Conservation (phyloP, 2,329 filamentous ascomycete genomes). For the Penicillium sp. region DNA sequence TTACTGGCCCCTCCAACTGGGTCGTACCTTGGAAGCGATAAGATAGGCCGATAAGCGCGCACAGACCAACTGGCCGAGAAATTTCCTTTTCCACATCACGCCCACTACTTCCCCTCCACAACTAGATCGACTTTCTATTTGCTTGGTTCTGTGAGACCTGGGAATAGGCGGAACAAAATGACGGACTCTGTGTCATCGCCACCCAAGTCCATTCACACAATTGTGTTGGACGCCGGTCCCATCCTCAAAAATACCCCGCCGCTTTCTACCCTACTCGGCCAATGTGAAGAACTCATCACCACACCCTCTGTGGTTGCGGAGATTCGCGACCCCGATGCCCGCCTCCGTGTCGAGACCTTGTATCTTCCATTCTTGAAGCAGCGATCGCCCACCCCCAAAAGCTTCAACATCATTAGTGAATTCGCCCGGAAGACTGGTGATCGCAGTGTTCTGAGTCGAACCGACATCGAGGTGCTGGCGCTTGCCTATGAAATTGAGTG, state of each 20-base stretch:
- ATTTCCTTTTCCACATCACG: slow-evolving; percentile 24
- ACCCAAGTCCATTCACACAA: slow-evolving; percentile 72
- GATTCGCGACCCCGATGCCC: slow-evolving; percentile 80
- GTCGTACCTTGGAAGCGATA: slow-evolving; percentile 25
- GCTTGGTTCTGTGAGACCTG: not conserved
- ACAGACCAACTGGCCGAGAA: slow-evolving; percentile 36
- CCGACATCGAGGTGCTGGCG: slow-evolving; percentile 86
- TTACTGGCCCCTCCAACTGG: not conserved
- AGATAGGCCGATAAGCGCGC: slow-evolving; percentile 43
- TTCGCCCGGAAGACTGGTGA: slow-evolving; percentile 92
- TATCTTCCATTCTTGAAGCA: slow-evolving; percentile 82
- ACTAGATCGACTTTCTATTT: slow-evolving; percentile 1
- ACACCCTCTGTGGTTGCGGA: slow-evolving; percentile 84
- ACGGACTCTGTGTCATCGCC: slow-evolving; percentile 20
- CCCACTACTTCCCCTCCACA: slow-evolving; percentile 8
- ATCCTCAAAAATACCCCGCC: slow-evolving; percentile 91
- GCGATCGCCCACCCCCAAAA: slow-evolving; percentile 71
- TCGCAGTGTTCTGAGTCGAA: slow-evolving; percentile 78
- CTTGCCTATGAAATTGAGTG: slow-evolving; percentile 93
- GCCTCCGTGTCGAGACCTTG: slow-evolving; percentile 77
- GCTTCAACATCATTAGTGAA: slow-evolving; percentile 74
- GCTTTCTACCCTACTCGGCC: slow-evolving; percentile 75
- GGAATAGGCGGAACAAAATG: slow-evolving; percentile 9
- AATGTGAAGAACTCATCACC: slow-evolving; percentile 76
- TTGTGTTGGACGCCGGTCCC: slow-evolving; percentile 87